Evolutionary conservation across 2,329 filamentous ascomycete genomes (phyloP).

Genomic region (Colletotrichum incanum): DNA sequence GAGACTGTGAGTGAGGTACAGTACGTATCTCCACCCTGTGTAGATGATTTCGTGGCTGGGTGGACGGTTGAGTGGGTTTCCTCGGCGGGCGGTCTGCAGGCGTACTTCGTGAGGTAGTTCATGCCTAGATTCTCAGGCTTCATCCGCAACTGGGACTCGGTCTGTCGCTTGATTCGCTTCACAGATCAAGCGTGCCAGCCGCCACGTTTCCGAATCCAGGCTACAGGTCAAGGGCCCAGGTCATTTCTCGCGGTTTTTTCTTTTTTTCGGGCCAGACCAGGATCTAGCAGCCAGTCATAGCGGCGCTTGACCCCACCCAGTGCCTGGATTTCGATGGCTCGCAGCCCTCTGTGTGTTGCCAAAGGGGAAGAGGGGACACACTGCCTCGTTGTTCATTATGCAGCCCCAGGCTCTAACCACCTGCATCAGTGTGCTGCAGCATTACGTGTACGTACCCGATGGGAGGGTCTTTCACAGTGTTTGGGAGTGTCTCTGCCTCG

Average conservation of each 20-base stretch:
- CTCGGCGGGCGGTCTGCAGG: slow-evolving; percentile 28
- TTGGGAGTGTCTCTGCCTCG: not conserved
- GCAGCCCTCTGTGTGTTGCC: slow-evolving; percentile 12
- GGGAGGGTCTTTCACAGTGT: slow-evolving; percentile 1
- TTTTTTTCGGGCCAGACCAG: not conserved
- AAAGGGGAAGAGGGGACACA: slow-evolving; percentile 13
- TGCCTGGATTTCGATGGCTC: slow-evolving; percentile 31
- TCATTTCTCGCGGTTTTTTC: slow-evolving; percentile 35
- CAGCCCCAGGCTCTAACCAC: slow-evolving; percentile 39
- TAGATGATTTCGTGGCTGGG: not conserved
- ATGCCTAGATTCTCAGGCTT: slow-evolving; percentile 30
- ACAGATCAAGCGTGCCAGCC: slow-evolving; percentile 35
- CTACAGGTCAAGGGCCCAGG: slow-evolving; percentile 25
- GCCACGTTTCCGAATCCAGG: slow-evolving; percentile 43
- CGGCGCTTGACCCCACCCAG: slow-evolving; percentile 29
- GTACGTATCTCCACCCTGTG: slow-evolving; percentile 19
- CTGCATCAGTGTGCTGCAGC: slow-evolving; percentile 28
- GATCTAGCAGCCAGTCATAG: slow-evolving; percentile 35
- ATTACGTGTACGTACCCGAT: slow-evolving; percentile 30
- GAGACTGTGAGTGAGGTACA: not conserved
- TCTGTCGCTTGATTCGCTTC: slow-evolving; percentile 29
- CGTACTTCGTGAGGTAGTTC: slow-evolving; percentile 31
- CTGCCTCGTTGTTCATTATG: slow-evolving; percentile 41
- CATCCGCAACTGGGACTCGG: slow-evolving; percentile 2
- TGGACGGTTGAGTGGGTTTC: not conserved